phyloP scores from a whole-genome alignment of 495 filamentous ascomycete species.

The Xylona heveae region DNA sequence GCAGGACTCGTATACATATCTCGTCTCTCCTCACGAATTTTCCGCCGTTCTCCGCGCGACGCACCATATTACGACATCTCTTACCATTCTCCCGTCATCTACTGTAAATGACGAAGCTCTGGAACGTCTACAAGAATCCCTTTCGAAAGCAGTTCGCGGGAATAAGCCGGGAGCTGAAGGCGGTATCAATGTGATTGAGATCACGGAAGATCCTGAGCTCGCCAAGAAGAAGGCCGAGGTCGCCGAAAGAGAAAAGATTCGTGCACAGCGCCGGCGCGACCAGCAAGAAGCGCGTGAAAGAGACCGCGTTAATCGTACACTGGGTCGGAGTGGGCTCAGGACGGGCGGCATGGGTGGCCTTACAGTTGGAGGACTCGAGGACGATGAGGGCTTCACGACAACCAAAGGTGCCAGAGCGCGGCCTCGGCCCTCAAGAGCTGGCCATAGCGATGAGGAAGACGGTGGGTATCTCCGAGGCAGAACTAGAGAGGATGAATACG shows the following conservation, averaged over 20 bases:
- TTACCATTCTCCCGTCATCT: constrained; percentile 47
- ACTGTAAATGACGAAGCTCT: constrained; percentile 59
- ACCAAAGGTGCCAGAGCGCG: too few species aligned
- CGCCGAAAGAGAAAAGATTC: constrained; percentile 13
- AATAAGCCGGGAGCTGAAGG: constrained; percentile 37
- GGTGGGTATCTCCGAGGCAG: constrained; percentile 18
- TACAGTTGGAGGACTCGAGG: constrained; percentile 55
- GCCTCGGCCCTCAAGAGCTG: too few species aligned
- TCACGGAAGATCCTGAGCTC: constrained; percentile 60
- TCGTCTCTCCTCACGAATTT: constrained; percentile 48
- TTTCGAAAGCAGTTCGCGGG: constrained; percentile 36
- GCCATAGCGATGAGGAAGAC: constrained; percentile 11
- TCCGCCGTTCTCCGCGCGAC: constrained; percentile 51
- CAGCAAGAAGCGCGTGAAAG: constrained; percentile 32
- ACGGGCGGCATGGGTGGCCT: constrained; percentile 33
- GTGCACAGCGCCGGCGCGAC: constrained; percentile 8
- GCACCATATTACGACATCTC: constrained; percentile 59
- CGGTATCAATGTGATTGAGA: constrained; percentile 30
- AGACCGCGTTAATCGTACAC: constrained; percentile 31
- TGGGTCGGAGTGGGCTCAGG: constrained; percentile 16
- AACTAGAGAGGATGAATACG: constrained; percentile 54
- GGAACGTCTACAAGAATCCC: constrained; percentile 43
- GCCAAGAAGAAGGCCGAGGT: constrained; percentile 51
- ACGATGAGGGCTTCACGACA: constrained; percentile 28
- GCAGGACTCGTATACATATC: constrained; percentile 64